These are phyloP conservation scores for Sordaria brevicollis DNA, from an alignment of 495 filamentous ascomycete species.

Conservation along the genomic window DNA sequence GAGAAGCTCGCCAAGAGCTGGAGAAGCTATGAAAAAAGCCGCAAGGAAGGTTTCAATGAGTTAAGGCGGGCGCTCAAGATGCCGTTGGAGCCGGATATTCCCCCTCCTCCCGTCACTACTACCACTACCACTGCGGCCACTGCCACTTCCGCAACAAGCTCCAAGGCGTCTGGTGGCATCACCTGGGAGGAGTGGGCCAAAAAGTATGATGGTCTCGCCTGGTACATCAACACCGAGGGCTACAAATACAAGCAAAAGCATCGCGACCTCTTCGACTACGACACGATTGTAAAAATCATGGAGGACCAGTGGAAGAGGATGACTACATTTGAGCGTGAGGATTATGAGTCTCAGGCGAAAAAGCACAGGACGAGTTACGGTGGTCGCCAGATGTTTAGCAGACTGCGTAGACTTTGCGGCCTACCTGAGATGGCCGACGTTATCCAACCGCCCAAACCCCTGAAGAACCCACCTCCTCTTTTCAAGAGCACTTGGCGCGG, in stretches of 20 bases:
- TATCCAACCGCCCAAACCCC: too few species aligned
- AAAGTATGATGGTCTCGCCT: neutral
- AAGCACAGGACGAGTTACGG: neutral
- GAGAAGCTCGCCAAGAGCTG: too few species aligned
- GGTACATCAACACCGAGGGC: neutral
- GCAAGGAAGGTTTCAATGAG: too few species aligned
- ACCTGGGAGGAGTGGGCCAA: neutral
- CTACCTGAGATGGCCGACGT: neutral
- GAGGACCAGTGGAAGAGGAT: neutral
- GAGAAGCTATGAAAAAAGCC: too few species aligned
- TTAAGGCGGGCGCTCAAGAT: too few species aligned
- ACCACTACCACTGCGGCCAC: neutral
- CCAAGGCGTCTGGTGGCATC: neutral
- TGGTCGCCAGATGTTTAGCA: neutral
- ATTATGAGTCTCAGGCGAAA: neutral
- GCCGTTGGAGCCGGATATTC: too few species aligned
- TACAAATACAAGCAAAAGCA: too few species aligned
- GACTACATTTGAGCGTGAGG: neutral
- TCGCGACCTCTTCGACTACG: neutral
- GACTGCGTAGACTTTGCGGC: neutral
- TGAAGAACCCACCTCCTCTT: too few species aligned
- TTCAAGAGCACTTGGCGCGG: neutral
- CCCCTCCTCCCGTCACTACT: too few species aligned
- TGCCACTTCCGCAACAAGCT: neutral
- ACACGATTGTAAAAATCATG: neutral